Evolutionary conservation across 345 rosid genomes (phyloP).

Genomic region (Brassica carinata): DNA sequence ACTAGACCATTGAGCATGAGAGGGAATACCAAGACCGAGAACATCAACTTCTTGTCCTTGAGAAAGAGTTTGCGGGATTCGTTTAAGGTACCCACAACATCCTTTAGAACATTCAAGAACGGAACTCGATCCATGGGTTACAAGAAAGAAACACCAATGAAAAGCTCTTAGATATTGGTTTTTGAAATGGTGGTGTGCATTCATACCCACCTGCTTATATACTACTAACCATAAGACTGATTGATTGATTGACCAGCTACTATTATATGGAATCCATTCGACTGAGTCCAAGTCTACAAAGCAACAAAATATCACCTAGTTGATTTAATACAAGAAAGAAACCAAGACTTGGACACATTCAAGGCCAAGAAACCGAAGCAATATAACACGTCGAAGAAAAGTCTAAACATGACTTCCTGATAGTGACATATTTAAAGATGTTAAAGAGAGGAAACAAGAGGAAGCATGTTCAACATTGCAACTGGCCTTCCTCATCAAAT

Average conservation of each 20-base stretch:
- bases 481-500: neutral
- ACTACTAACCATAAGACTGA: conserved; percentile 14
- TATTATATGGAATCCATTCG: neutral
- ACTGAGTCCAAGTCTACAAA: conserved; percentile 12
- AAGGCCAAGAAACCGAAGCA: conserved; percentile 3
- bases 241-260: neutral
- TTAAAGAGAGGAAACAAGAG: neutral
- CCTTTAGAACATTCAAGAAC: conserved; percentile 26
- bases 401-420: conserved; percentile 1
- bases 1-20: conserved; percentile 35
- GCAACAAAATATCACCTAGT: conserved; percentile 7
- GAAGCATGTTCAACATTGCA: neutral
- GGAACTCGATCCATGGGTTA: conserved; percentile 6
- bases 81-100: conserved; percentile 39
- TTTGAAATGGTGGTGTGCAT: neutral
- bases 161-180: conserved; percentile 12
- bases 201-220: conserved; percentile 16
- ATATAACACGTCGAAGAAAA: conserved; percentile 10
- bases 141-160: neutral
- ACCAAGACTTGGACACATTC: conserved; percentile 10
- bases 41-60: conserved; percentile 49
- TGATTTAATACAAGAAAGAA: conserved; percentile 10
- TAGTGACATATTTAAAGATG: neutral
- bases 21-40: conserved; percentile 39
- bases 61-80: conserved; percentile 45